Evolutionary conservation across 352 stramenopile genomes (phyloP), one percentile per base, ranked within the genome.

Genomic region (Globisporangium yorkense): DNA sequence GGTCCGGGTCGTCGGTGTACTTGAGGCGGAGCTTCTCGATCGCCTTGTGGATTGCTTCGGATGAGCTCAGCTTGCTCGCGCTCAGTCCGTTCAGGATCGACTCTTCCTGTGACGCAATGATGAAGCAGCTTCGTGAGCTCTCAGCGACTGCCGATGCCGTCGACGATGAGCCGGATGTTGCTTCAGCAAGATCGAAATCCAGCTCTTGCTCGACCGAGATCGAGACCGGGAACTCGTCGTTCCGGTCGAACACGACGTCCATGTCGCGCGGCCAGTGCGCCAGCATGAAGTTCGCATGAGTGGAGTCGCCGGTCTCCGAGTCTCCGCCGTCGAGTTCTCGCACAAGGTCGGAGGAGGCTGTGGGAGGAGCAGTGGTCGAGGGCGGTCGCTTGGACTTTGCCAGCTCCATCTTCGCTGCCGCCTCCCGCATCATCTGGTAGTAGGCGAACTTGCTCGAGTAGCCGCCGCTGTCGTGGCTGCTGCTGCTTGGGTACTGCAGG

Each of bases 191-290:
- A 35, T 53, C 47, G 9, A 65, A 50, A 15, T 66, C 45, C 4
- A 84, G 59, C 51, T 83, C 77, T 46, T 65, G 63, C 6, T 64
- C 59, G 37, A 84, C 56, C 6, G 59, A 45, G n/a, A 84, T 50
- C 1, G 71, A 62, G 16, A 75, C 47, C 1, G 68, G 68, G 27
- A 80, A 77, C 15, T 82, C 74, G 18, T 61, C 54, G 15, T 61
- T 47, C 13, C 71, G 67, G 6, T 78, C 66, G 35, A 77, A 85
- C 15, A 84, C 31, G 18, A 72, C 47, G 12, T 68, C 67, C 9
- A 57, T 62, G 21, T 87, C 76, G 24, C 74, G 64, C 21, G 67
- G 43, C 76, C 76, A 87, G 56, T 84, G 75, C 53, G 80, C 67
- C 3, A 87, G 62, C 39, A 80, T 56, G 31, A 83, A 64, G 40